Base-by-base conservation (phyloP, 2,329 filamentous ascomycete species). In the Dactylellina sp. region DNA sequence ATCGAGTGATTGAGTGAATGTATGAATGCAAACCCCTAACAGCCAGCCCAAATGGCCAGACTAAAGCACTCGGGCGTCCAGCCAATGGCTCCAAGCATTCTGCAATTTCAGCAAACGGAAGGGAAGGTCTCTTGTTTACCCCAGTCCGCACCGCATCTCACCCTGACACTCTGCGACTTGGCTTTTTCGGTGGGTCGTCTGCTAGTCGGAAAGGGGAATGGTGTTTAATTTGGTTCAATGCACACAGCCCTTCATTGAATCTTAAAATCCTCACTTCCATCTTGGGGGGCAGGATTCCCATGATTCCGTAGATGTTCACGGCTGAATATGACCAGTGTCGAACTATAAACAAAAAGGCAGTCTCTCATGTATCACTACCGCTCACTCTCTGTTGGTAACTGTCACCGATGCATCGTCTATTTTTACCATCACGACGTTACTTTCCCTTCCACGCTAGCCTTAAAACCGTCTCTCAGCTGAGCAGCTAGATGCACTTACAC, bases 21-120 rank as follows among this genome's bases (percentile, higher is more conserved):
- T 32, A 9, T 32, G 28, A 32, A 53, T 60, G 68, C 68, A 52
- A 40, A 37, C 68, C 68, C 68, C 60, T 64, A 64, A 59, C 52
- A 46, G 35, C 37, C 61, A 40, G n/a, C n/a, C n/a, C n/a, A n/a
- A n/a, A n/a, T n/a, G n/a, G n/a, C n/a, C n/a, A n/a, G n/a, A n/a
- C n/a, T n/a, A n/a, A n/a, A n/a, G n/a, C n/a, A n/a, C n/a, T n/a
- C n/a, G n/a, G n/a, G n/a, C n/a, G n/a, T n/a, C n/a, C n/a, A n/a
- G n/a, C n/a, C 57, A 66, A 50, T 32, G 52, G 35, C 32, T 25
- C 35, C 52, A 20, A 57, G 46, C 66, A 71, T 71, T 71, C 66
- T 71, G 66, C 68, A 72, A 72, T 72, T 61, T 72, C 49, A 66
- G 59, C 53, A 53, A n/a, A n/a, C n/a, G n/a, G n/a, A n/a, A n/a